These are phyloP conservation scores for Epichloe glyceriae DNA, from an alignment of 2,329 filamentous ascomycete species.

Conservation along the genomic window DNA sequence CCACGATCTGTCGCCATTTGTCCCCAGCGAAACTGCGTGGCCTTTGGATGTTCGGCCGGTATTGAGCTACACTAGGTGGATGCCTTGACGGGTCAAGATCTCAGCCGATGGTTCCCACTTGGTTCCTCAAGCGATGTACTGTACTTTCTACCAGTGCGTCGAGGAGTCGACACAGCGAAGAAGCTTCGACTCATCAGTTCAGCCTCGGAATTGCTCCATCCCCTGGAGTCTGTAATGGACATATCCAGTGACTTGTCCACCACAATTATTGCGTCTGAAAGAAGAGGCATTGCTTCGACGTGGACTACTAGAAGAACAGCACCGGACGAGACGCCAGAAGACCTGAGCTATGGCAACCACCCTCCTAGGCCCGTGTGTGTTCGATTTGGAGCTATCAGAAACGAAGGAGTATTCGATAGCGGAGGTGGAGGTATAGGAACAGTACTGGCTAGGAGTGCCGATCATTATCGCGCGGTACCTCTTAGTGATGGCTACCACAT, in stretches of 20 bases:
- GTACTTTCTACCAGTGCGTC: conserved; percentile 45
- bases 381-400: neutral
- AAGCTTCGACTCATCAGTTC: conserved; percentile 52
- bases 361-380: neutral
- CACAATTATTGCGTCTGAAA: conserved; percentile 10
- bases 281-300: conserved; percentile 10
- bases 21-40: conserved; percentile 50
- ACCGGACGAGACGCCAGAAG: conserved; percentile 4
- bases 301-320: neutral
- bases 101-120: conserved; percentile 43
- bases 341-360: neutral
- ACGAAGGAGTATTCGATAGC: neutral
- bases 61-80: conserved; percentile 50
- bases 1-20: conserved; percentile 54
- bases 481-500: conserved; percentile 53
- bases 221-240: conserved; percentile 10
- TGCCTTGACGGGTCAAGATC: conserved; percentile 31
- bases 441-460: conserved; percentile 31
- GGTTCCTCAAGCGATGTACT: conserved; percentile 40
- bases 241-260: conserved; percentile 13
- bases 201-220: conserved; percentile 26
- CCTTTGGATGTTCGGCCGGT: conserved; percentile 49
- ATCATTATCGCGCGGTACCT: conserved; percentile 51
- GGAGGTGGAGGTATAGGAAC: conserved; percentile 9
- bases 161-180: conserved; percentile 34